Evolutionary conservation across 768 basidiomycete genomes (phyloP), one percentile per base, ranked within the genome.

Genomic region (Agrocybe pediades): DNA sequence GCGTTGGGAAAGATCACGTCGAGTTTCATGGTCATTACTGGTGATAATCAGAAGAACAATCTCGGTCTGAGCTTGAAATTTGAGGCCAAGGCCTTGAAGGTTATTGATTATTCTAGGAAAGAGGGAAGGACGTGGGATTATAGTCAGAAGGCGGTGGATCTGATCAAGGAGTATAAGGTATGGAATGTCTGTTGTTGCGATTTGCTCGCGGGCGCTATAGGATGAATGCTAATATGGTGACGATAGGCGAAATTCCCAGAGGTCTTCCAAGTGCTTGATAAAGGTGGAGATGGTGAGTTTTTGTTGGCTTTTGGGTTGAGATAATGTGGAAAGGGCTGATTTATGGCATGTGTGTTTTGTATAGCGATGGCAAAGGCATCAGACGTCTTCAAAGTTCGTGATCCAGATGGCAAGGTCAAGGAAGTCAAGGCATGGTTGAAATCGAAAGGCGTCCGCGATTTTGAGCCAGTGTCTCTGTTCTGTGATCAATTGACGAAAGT

Each of bases 61-160:
- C 72, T 98, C 25, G 97, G 97, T 2, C 80, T 99, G 39, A 92
- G 91, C 66, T 81, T 99, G 60, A 99, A 99, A 68, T 99, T 97
- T 57, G 97, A 99, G 65, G 90, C 85, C 11, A 98, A 97, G 71
- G 82, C 86, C 9, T 69, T 94, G 62, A 99, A 98, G 71, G 97
- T 99, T 1, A 78, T 97, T 41, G 90, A 92, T 56, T 98, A 97
- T 70, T 88, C 94, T 6, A 80, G 84, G 56, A 95, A 96, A 71
- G 84, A 87, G 24, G 88, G 87, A 8, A 74, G 86, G 7, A 78
- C 84, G 27, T 99, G 96, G 97, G 95, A 99, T 65, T 98, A 89
- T 64, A 96, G 93, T 62, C 83, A 93, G 54, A 91, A 87, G 65
- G 88, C 96, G 0, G 72, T 95, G 33, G 77, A 87, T 21, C 79